phyloP scores from a whole-genome alignment of 2,329 filamentous ascomycete genomes.

The Myriosclerotinia scirpicola region DNA sequence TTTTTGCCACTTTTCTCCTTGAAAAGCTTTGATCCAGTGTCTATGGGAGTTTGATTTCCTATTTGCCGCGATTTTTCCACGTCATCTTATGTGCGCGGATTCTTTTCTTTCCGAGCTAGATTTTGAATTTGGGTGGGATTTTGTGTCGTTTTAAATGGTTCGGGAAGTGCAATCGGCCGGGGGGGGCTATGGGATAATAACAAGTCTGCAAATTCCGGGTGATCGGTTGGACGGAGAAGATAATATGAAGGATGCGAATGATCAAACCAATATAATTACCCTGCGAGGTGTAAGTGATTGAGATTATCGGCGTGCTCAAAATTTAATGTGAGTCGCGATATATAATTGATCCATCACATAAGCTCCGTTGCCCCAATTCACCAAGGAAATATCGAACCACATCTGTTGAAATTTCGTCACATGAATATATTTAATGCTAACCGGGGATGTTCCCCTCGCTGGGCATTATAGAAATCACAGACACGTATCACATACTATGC shows the following conservation, averaged over 20 bases:
- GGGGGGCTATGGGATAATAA: not conserved
- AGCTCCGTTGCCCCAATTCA: not conserved
- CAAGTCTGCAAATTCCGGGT: not conserved
- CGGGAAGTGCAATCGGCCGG: too few species aligned
- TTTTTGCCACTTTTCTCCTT: too few species aligned
- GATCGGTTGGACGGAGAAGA: too few species aligned
- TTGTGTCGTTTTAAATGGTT: not conserved
- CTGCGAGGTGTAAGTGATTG: not conserved
- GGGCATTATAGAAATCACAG: not conserved
- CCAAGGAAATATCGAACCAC: not conserved
- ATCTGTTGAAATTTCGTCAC: not conserved
- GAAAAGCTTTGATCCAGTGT: rapidly evolving
- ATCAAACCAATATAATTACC: not conserved
- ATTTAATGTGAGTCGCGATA: not conserved
- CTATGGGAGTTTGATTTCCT: not conserved
- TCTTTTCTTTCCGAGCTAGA: not conserved
- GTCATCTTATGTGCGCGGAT: rapidly evolving
- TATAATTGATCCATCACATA: too few species aligned
- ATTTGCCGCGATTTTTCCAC: not conserved
- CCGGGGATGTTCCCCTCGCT: not conserved
- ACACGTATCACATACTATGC: not conserved
- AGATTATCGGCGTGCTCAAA: not conserved
- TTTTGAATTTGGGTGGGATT: too few species aligned
- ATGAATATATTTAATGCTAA: not conserved
- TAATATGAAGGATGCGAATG: not conserved